Evolutionary conservation across 2,329 filamentous ascomycete species (phyloP), one percentile per base, ranked within the genome.

Genomic region (Madurella mycetomatis): DNA sequence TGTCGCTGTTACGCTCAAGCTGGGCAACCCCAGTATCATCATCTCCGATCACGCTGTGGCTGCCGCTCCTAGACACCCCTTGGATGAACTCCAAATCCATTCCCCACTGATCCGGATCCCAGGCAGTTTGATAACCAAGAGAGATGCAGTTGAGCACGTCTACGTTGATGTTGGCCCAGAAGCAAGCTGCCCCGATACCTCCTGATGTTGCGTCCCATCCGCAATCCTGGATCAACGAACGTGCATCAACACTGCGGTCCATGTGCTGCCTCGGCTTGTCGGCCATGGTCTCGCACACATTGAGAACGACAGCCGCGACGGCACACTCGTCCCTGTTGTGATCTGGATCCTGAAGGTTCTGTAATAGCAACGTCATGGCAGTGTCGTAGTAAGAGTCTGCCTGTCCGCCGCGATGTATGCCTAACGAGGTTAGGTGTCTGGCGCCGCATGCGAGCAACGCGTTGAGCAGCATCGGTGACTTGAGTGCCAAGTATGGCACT

Each of bases 241-340:
- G 81, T 9, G 90, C 90, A 5, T 90, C 90, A 0, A 88, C 86
- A 61, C 92, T 92, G 65, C 96, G 92, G 62, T 88, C 92, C 86
- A 94, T 92, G n/a, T 87, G 81, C 63, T 90, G 84, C 39, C 86
- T 76, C 5, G 87, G 84, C 61, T 83, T 83, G 66, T 92, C 88
- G 47, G 84, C 90, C 90, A 96, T 95, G 63, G 92, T 86, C 69
- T 96, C 91, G 71, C 95, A 96, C 3, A 95, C 88, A 63, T 95
- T 92, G 32, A 97, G 79, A 8, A 95, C 86, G 13, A 95, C 86
- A 2, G 92, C 91, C 0, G 90, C 90, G 0, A 88, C 89, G 8
- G 92, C 90, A 68, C 91, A 96, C 50, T 95, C 85, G 30, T 86
- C 83, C 1, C 85, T 90, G 66, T 96, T 87, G 54, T 91, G 83